Conservation (phyloP, 2,329 filamentous ascomycete species). For the Nannizziopsis barbatae region DNA sequence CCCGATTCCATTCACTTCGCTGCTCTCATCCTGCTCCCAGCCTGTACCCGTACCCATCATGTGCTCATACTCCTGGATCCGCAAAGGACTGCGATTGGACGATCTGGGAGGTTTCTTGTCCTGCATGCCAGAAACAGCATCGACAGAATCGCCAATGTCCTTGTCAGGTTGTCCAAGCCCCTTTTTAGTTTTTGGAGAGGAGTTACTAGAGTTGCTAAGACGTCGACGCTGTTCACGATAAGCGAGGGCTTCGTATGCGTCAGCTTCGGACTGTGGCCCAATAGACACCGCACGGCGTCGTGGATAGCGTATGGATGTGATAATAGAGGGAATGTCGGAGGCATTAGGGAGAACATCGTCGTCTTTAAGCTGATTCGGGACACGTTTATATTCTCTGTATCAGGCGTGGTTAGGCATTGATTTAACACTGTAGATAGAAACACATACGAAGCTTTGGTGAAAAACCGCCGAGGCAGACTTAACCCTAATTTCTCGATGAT, state of each 20-base stretch:
- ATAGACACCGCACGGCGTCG: conserved; percentile 72
- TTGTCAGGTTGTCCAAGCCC: conserved; percentile 15
- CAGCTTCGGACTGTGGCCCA: conserved; percentile 88
- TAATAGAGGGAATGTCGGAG: conserved; percentile 72
- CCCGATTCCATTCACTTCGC: conserved; percentile 22
- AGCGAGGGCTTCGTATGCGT: conserved; percentile 89
- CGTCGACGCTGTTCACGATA: conserved; percentile 64
- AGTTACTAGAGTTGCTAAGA: conserved; percentile 49
- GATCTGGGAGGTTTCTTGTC: neutral
- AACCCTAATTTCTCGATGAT: conserved; percentile 69
- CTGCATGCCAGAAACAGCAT: neutral
- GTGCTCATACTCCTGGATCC: conserved; percentile 55
- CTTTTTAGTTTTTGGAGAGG: conserved; percentile 24
- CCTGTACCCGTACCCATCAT: conserved; percentile 58
- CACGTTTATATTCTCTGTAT: conserved; percentile 62
- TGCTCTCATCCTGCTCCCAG: conserved; percentile 24
- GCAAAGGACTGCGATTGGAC: conserved; percentile 7
- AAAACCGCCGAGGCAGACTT: conserved; percentile 77
- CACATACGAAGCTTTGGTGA: conserved; percentile 65
- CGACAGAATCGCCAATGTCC: neutral
- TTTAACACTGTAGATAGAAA: neutral
- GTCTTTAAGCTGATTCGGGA: conserved; percentile 60
- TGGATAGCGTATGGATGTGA: conserved; percentile 71
- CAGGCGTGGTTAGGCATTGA: conserved; percentile 9
- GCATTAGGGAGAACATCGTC: conserved; percentile 85